A percentile compares a stretch with the other conserved stretches of the same genome.
Evolutionary conservation across 1,284 basidiomycete genomes (phyloP).

Genomic region (Volvariella surrecta): DNA sequence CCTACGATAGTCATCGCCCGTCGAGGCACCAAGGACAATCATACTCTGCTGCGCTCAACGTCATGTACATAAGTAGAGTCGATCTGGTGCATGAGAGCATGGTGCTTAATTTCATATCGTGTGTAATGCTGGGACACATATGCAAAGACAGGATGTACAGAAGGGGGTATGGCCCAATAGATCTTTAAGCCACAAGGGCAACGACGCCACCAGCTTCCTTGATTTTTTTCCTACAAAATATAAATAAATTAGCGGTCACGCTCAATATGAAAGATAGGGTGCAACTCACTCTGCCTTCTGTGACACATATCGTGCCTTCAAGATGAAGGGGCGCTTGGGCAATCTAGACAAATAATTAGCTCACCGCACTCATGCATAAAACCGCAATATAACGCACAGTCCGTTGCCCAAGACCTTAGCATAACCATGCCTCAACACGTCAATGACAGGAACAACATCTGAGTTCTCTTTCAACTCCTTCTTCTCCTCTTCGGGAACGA

Average conservation of each 20-base stretch:
- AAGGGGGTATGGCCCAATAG: slow-evolving; percentile 13
- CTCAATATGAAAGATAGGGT: no score
- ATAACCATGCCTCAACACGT: slow-evolving; percentile 80
- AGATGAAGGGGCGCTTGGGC: slow-evolving; percentile 84
- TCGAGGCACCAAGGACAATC: no score
- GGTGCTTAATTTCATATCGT: no score
- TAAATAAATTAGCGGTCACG: not conserved
- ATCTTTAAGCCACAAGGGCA: slow-evolving; percentile 75
- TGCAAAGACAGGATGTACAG: slow-evolving; percentile 15
- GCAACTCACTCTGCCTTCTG: slow-evolving; percentile 75
- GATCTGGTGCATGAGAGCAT: no score
- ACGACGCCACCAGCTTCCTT: slow-evolving; percentile 94
- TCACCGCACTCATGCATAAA: slow-evolving; percentile 1
- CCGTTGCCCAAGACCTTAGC: slow-evolving; percentile 91
- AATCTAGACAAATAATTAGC: slow-evolving; percentile 33
- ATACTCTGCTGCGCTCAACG: no score
- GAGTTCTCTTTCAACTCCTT: slow-evolving; percentile 58
- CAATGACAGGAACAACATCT: slow-evolving; percentile 86
- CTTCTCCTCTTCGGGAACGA: slow-evolving; percentile 75
- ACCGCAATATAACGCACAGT: slow-evolving; percentile 38
- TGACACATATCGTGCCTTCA: slow-evolving; percentile 94
- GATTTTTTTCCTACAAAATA: slow-evolving; percentile 57
- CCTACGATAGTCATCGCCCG: no score
- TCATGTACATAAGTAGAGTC: no score
- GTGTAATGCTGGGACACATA: slow-evolving; percentile 9